phyloP scores from a whole-genome alignment of 1,284 basidiomycete species.

The Ustanciosporium gigantosporum region DNA sequence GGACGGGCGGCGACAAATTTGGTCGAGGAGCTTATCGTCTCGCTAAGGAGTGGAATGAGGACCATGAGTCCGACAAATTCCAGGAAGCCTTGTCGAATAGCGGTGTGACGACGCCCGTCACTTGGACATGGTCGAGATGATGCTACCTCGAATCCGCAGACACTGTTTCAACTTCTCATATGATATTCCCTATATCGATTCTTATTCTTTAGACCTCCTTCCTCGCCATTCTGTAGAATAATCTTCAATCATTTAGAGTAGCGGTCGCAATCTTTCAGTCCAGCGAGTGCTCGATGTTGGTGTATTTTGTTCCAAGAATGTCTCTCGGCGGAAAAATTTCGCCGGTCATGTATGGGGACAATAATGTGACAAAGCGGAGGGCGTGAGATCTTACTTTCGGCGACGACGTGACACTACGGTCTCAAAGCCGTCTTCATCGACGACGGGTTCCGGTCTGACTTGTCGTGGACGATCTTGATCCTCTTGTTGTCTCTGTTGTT shows the following conservation, averaged over 20 bases:
- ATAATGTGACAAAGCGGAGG: too few species aligned
- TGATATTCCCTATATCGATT: neutral
- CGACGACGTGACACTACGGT: constrained; percentile 50
- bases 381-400: constrained; percentile 30
- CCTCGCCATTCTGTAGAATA: too few species aligned
- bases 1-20: constrained; percentile 38
- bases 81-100: constrained; percentile 35
- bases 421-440: constrained; percentile 55
- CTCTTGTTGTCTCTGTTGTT: constrained; percentile 5
- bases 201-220: too few species aligned
- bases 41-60: constrained; percentile 32
- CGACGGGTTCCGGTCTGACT: constrained; percentile 25
- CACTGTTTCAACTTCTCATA: constrained; percentile 2
- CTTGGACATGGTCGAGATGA: constrained; percentile 40
- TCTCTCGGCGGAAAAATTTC: too few species aligned
- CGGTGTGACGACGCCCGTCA: constrained; percentile 33
- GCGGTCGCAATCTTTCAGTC: too few species aligned
- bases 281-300: too few species aligned
- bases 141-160: too few species aligned
- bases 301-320: too few species aligned
- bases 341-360: too few species aligned
- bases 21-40: constrained; percentile 25
- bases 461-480: constrained; percentile 1
- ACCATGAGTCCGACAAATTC: constrained; percentile 29
- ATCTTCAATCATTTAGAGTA: too few species aligned